Conservation (phyloP, 805 yeast genomes). For the Cyberlindnera meyerae region DNA sequence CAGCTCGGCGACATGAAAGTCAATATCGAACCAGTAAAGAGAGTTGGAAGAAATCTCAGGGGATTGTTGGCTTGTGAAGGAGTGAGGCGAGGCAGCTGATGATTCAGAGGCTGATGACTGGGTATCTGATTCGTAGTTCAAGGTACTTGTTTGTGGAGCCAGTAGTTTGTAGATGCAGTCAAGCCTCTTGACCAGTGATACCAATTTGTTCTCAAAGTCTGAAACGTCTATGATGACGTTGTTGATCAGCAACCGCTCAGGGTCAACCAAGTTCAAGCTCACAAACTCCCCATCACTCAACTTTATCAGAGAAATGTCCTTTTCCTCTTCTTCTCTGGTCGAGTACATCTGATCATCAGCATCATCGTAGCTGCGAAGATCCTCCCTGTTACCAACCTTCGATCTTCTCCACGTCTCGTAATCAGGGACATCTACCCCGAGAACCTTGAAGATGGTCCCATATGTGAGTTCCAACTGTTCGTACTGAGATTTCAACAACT, state of each 20-base stretch:
- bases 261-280: conserved; percentile 6
- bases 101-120: conserved; percentile 12
- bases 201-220: conserved; percentile 13
- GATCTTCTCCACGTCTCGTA: conserved; percentile 18
- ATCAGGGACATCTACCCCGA: conserved; percentile 14
- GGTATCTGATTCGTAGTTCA: conserved; percentile 11
- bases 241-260: conserved; percentile 10
- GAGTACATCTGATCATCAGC: neutral
- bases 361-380: neutral
- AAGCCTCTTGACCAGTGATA: conserved; percentile 6
- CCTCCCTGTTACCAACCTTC: conserved; percentile 2
- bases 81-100: conserved; percentile 13
- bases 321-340: conserved; percentile 1
- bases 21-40: conserved; percentile 15
- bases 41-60: neutral
- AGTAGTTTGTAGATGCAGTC: conserved; percentile 4
- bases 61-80: too few relatives aligned
- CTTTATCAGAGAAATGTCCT: conserved; percentile 11
- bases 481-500: conserved; percentile 12
- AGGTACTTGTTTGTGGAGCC: conserved; percentile 5
- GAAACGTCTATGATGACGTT: conserved; percentile 12
- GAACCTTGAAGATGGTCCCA: conserved; percentile 4
- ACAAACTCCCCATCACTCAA: conserved; percentile 10
- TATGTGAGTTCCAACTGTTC: conserved; percentile 13
- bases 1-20: conserved; percentile 13